Percentiles rank a stretch among this genome's conserved stretches.
Conservation (phyloP, 495 filamentous ascomycete genomes). For the Diplogelasinospora grovesii region DNA sequence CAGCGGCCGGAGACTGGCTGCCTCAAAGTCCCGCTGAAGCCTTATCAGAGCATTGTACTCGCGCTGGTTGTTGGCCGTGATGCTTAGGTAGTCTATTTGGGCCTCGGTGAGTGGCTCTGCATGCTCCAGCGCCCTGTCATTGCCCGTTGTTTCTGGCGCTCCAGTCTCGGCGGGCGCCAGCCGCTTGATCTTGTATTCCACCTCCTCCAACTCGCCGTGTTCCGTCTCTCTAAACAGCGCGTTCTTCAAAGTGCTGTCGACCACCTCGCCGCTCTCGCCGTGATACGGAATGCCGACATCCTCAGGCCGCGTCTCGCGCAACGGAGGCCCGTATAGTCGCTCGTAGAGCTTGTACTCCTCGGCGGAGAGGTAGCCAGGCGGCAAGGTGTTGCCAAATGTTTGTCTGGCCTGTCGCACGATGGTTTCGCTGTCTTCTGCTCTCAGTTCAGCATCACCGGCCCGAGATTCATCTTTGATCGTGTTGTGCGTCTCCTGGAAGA, state of each 20-base stretch:
- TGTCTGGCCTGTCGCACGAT: constrained; percentile 64
- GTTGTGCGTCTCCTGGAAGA: constrained; percentile 16
- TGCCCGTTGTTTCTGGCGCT: neutral
- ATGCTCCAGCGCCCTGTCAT: neutral
- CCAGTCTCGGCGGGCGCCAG: constrained; percentile 7
- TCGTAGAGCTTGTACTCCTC: constrained; percentile 72
- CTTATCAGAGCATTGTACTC: constrained; percentile 45
- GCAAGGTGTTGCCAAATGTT: constrained; percentile 70
- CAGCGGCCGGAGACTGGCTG: constrained; percentile 37
- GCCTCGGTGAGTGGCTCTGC: constrained; percentile 6
- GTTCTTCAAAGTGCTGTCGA: constrained; percentile 10
- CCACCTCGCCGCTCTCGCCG: constrained; percentile 17
- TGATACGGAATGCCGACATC: constrained; percentile 48
- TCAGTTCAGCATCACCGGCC: constrained; percentile 6
- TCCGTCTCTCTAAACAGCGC: constrained; percentile 49
- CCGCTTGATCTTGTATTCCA: constrained; percentile 37
- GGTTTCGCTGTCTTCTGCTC: constrained; percentile 44
- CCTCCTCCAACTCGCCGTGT: constrained; percentile 54
- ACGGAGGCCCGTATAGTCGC: constrained; percentile 68
- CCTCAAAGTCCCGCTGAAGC: constrained; percentile 47
- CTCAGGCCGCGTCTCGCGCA: constrained; percentile 47
- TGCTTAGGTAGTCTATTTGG: constrained; percentile 33
- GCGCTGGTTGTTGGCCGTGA: constrained; percentile 39
- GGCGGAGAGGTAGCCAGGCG: constrained; percentile 60
- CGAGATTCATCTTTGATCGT: neutral